Percentiles rank a stretch among this genome's conserved stretches.
phyloP scores from a whole-genome alignment of 75 land plant genomes.

The Picea glauca region DNA sequence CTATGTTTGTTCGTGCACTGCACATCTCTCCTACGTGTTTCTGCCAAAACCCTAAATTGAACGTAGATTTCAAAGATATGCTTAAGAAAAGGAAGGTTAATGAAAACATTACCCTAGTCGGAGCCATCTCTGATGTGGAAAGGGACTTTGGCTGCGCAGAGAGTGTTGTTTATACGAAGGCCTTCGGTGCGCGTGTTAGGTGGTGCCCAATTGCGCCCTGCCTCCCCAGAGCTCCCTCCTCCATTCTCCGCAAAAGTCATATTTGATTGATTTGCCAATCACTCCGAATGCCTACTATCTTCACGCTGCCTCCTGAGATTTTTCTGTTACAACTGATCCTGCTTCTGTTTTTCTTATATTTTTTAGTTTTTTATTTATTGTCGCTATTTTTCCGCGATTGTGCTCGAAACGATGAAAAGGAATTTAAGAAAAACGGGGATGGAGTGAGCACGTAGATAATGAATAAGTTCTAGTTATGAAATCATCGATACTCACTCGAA shows the following conservation, averaged over 20 bases:
- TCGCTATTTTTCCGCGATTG: too few relatives aligned
- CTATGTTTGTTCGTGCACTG: neutral
- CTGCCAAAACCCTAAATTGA: neutral
- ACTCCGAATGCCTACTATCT: too few relatives aligned
- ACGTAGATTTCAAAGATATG: neutral
- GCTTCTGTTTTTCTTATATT: too few relatives aligned
- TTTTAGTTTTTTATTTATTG: too few relatives aligned
- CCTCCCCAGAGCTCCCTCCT: neutral
- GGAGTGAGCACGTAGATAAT: too few relatives aligned
- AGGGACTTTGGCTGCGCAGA: constrained; percentile 28
- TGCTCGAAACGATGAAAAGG: too few relatives aligned
- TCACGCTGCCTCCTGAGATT: too few relatives aligned
- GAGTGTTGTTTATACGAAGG: constrained; percentile 25
- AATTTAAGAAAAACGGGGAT: too few relatives aligned
- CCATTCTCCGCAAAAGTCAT: neutral
- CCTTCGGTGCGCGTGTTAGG: neutral
- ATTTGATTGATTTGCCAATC: too few relatives aligned
- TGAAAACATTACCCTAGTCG: constrained; percentile 12
- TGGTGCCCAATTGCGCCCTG: neutral
- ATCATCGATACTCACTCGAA: too few relatives aligned
- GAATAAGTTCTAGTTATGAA: too few relatives aligned
- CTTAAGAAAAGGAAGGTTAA: neutral
- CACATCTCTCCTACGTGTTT: neutral
- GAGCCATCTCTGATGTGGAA: constrained; percentile 33
- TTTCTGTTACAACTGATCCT: too few relatives aligned